Conservation (phyloP, 495 filamentous ascomycete genomes). For the Podospora australis region DNA sequence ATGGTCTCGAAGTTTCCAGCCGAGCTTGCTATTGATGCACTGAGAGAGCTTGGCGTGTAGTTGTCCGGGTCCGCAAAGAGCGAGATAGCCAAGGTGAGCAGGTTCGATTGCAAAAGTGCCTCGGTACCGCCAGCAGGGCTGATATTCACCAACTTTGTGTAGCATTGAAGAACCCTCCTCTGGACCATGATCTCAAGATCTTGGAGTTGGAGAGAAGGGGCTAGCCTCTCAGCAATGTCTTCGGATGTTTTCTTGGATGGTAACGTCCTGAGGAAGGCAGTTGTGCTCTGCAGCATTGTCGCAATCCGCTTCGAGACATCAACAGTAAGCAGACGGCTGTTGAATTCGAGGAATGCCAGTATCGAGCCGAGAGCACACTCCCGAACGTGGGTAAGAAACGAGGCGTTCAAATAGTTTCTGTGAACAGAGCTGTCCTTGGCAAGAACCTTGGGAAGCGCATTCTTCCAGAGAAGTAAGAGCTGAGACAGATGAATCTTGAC, state of each 20-base stretch:
- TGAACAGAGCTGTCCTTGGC: conserved; percentile 81
- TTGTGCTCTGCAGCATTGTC: conserved; percentile 92
- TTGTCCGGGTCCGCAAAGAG: conserved; percentile 92
- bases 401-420: conserved; percentile 75
- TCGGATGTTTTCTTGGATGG: conserved; percentile 82
- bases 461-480: conserved; percentile 94
- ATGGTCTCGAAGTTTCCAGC: conserved; percentile 83
- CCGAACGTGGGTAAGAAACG: conserved; percentile 87
- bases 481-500: conserved; percentile 98
- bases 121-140: conserved; percentile 77
- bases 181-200: conserved; percentile 92
- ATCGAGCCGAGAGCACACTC: conserved; percentile 93
- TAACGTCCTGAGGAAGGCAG: conserved; percentile 75
- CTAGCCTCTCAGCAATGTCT: conserved; percentile 77
- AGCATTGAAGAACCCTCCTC: conserved; percentile 88
- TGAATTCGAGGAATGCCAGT: conserved; percentile 88
- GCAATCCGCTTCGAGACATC: conserved; percentile 93
- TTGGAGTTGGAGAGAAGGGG: conserved; percentile 79
- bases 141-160: conserved; percentile 79
- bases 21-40: conserved; percentile 88
- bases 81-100: conserved; percentile 85
- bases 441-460: conserved; percentile 89
- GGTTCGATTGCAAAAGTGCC: conserved; percentile 80
- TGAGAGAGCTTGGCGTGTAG: conserved; percentile 74
- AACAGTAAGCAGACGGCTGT: conserved; percentile 81